Percentiles rank a stretch among this genome's conserved stretches.
These are phyloP conservation scores for Goffeauzyma gilvescens DNA, from an alignment of 768 basidiomycete species.

Conservation along the genomic window DNA sequence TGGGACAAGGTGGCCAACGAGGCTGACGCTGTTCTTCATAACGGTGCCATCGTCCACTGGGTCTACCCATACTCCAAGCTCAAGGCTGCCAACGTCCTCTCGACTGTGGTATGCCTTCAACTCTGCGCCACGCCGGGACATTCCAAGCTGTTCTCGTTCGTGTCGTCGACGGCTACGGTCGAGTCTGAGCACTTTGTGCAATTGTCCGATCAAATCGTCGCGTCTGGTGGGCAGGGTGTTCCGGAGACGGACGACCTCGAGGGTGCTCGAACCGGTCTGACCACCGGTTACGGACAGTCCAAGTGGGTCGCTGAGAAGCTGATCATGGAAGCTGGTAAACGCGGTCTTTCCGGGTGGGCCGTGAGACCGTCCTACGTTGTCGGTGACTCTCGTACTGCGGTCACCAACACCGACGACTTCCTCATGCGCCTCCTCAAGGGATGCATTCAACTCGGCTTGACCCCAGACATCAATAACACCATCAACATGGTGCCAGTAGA, in stretches of 20 bases:
- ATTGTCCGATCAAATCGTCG: constrained; percentile 51
- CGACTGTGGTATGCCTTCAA: constrained; percentile 64
- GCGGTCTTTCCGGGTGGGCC: constrained; percentile 69
- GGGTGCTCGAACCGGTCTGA: constrained; percentile 52
- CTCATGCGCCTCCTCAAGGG: constrained; percentile 96
- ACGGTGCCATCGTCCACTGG: constrained; percentile 98
- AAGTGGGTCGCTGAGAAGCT: constrained; percentile 98
- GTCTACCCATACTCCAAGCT: constrained; percentile 93
- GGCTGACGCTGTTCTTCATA: constrained; percentile 72
- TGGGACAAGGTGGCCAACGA: constrained; percentile 56
- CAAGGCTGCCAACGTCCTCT: constrained; percentile 76
- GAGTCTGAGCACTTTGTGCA: constrained; percentile 80
- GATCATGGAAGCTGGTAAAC: constrained; percentile 68
- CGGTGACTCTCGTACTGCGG: constrained; percentile 77
- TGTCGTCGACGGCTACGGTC: constrained; percentile 87
- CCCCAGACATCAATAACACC: constrained; percentile 94
- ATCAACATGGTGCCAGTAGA: constrained; percentile 98
- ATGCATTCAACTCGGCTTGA: constrained; percentile 88
- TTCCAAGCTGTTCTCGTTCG: constrained; percentile 66
- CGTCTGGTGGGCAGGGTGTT: constrained; percentile 43
- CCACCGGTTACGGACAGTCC: constrained; percentile 86
- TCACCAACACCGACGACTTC: constrained; percentile 98
- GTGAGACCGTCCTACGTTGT: constrained; percentile 90
- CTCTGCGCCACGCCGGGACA: constrained; percentile 46
- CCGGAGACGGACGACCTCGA: constrained; percentile 78